Base-by-base conservation (phyloP, 768 basidiomycete species). In the Sarcomyxa edulis region DNA sequence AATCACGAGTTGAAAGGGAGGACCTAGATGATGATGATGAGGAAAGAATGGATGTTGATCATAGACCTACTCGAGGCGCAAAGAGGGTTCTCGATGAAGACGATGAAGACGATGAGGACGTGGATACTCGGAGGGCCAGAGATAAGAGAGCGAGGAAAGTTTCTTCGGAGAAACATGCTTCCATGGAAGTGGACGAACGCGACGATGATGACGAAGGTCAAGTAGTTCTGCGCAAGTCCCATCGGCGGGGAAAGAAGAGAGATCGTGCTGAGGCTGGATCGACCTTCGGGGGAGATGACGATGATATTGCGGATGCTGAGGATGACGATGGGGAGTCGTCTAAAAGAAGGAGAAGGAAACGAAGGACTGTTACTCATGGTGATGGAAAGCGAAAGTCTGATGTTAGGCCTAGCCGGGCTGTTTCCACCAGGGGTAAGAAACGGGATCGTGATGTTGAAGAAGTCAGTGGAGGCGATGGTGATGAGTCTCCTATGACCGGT, bases 231-330 rank as follows among this genome's bases (percentile, higher is more conserved):
- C 55, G n/a, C n/a, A n/a, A 50, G 39, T 57, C 60, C 32, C 50
- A 59, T 40, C 49, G 55, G 14, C 65, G 78, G 43, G 84, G 84
- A 31, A 84, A 74, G 67, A 90, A 90, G 62, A 78, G 86, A 45
- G 83, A 83, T 57, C 79, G 81, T 27, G 70, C 73, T 6, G 83
- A 84, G 52, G 82, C 82, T 39, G 84, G 74, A 6, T 84, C 83
- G 3, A 76, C 74, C 0, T 79, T 85, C 50, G 84, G 76, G 32
- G 77, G 72, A 18, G 83, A 84, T 46, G 75, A 74, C 28, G 70
- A 74, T 25, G 66, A 68, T 24, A 64, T 62, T 46, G 32, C 44
- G n/a, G 66, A 65, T 39, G 60, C 57, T 10, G 63, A 59, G n/a
- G 62, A 61, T 23, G 57, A 59, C 26, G 59, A 51, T 35, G 65